Conservation (phyloP, 2,329 filamentous ascomycete species). For the Aspergillus sp. region DNA sequence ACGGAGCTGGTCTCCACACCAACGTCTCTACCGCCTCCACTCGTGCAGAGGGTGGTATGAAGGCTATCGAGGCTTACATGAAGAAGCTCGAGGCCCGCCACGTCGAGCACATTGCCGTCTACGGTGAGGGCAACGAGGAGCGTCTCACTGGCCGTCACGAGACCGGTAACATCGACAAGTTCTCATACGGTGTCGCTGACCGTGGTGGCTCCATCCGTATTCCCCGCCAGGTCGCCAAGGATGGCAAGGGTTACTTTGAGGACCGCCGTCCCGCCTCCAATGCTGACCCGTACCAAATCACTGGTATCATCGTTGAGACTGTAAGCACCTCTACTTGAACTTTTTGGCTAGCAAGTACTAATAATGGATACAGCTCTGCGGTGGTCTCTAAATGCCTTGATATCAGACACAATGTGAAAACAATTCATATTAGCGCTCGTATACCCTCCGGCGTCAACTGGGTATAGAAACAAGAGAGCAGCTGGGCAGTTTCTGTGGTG, state of each 20-base stretch:
- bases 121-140: slow-evolving; percentile 93
- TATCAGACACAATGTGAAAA: slow-evolving; percentile 28
- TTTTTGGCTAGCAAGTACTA: slow-evolving; percentile 4
- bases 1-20: slow-evolving; percentile 90
- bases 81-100: slow-evolving; percentile 81
- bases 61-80: slow-evolving; percentile 84
- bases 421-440: slow-evolving; percentile 43
- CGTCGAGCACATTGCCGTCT: slow-evolving; percentile 86
- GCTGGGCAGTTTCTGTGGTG: slow-evolving; percentile 39
- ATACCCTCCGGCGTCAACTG: slow-evolving; percentile 47
- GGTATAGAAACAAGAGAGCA: slow-evolving; percentile 38
- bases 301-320: slow-evolving; percentile 79
- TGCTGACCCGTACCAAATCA: slow-evolving; percentile 83
- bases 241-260: slow-evolving; percentile 95
- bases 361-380: slow-evolving; percentile 39
- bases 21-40: slow-evolving; percentile 93
- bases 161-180: slow-evolving; percentile 91
- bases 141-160: slow-evolving; percentile 93
- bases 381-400: slow-evolving; percentile 41
- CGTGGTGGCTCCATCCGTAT: slow-evolving; percentile 94
- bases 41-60: slow-evolving; percentile 91
- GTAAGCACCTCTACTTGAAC: slow-evolving; percentile 34
- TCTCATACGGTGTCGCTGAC: slow-evolving; percentile 94
- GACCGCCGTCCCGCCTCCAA: slow-evolving; percentile 82
- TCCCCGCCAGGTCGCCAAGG: slow-evolving; percentile 79